Evolutionary conservation across 495 filamentous ascomycete genomes (phyloP), one percentile per base, ranked within the genome.

Genomic region (Venustampulla echinocandica): DNA sequence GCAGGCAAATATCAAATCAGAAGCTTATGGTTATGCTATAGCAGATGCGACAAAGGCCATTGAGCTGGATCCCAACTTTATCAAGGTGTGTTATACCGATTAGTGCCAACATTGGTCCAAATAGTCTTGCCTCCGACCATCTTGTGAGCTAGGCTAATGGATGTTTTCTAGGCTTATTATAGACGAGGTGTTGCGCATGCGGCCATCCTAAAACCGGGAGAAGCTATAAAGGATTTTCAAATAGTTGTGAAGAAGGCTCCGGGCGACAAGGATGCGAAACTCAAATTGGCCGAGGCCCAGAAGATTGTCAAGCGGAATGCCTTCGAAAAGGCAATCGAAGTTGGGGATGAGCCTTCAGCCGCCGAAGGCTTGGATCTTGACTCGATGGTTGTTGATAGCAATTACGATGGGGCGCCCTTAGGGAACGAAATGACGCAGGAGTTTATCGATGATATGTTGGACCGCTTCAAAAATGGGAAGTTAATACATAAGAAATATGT

Each of bases 361-460:
- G 84, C 90, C 30, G 92, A 90, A 61, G 90, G 84, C 2, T 66
- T 99, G 57, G 86, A 97, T 64, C 67, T 97, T 50, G 86, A 93
- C 46, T 67, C 76, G 19, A 95, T 99, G 50, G 70, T 69, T 19
- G 79, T 99, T 4, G 90, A 97, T 28, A 63, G 75, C 28, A 69
- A 67, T 33, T 99, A 99, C 62, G 92, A 97, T 64, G 92, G 92
- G 47, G 82, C 80, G 32, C 70, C 68, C 34, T 67, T 99, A 37
- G 87, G 73, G 21, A 70, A 81, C 0, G 77, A 87, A 61, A 99
- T 99, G 87, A 94, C 92, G 6, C 76, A 86, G 56, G 89, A 95
- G 59, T 99, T 99, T 55, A 83, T 99, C 52, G 81, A 90, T 50
- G 90, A 97, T 66, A 97, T 95, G 93, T 85, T 90, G 42, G 72